These are phyloP conservation scores for Aspergillus sp. DNA, from an alignment of 2,329 filamentous ascomycete genomes.

Conservation along the genomic window DNA sequence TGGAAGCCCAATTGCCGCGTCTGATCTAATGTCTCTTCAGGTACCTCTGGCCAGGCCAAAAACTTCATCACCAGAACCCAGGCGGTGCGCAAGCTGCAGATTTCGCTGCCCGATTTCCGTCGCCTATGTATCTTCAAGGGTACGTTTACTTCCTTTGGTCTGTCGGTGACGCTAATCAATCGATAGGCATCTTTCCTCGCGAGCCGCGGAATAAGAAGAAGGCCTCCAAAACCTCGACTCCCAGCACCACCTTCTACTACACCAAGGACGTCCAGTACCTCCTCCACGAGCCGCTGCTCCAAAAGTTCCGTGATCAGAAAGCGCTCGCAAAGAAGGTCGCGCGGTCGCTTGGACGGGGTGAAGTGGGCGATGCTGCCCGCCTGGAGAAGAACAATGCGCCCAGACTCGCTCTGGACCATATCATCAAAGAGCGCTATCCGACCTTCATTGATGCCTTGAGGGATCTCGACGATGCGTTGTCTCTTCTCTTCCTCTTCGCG, in stretches of 20 bases:
- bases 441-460: conserved; percentile 90
- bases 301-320: conserved; percentile 96
- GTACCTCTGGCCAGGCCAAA: conserved; percentile 82
- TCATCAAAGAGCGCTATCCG: conserved; percentile 95
- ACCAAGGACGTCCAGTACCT: conserved; percentile 98
- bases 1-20: background rate
- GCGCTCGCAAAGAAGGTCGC: conserved; percentile 95
- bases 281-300: conserved; percentile 85
- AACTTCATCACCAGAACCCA: conserved; percentile 98
- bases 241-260: conserved; percentile 84
- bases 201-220: conserved; percentile 97
- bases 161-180: too few species aligned
- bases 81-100: conserved; percentile 93
- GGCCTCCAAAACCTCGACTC: conserved; percentile 80
- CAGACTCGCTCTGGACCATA: conserved; percentile 84
- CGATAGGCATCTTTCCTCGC: conserved; percentile 79
- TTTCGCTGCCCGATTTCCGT: conserved; percentile 93
- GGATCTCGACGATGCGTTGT: conserved; percentile 92
- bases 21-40: conserved; percentile 27
- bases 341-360: conserved; percentile 79
- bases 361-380: conserved; percentile 78
- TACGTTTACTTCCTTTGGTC: too few species aligned
- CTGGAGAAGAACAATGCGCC: conserved; percentile 87
- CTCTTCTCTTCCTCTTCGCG: conserved; percentile 94
- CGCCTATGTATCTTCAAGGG: conserved; percentile 99